A percentile compares a stretch with the other conserved stretches of the same genome.
Evolutionary conservation across 2,329 filamentous ascomycete species (phyloP).

Genomic region (Xylariaceae sp.): DNA sequence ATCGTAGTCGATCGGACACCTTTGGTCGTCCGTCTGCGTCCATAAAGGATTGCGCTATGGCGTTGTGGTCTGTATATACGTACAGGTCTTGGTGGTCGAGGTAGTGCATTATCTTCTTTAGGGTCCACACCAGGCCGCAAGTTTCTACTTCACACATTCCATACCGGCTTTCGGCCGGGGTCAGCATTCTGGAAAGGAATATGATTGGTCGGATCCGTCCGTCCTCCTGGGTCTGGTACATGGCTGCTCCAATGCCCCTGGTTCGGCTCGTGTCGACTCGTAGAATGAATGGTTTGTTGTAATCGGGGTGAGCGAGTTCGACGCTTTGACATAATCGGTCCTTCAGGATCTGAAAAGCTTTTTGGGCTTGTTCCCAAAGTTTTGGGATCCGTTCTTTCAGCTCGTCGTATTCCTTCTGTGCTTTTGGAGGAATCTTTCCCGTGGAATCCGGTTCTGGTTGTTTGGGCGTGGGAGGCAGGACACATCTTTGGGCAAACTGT

Average conservation of each 20-base stretch:
- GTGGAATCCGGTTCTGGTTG: background rate
- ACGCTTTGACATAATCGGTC: background rate
- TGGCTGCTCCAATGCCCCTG: background rate
- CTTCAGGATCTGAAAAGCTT: background rate
- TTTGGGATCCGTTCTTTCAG: background rate
- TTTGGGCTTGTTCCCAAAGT: background rate
- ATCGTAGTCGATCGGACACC: background rate
- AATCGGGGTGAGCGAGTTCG: background rate
- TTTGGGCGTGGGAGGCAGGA: background rate
- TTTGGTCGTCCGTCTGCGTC: background rate
- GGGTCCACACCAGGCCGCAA: background rate
- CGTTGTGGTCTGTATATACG: background rate
- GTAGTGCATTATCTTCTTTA: background rate
- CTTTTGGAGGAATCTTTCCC: too few species aligned
- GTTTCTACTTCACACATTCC: background rate
- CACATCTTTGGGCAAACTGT: background rate
- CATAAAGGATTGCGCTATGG: background rate
- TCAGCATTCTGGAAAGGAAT: background rate
- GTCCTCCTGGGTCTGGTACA: background rate
- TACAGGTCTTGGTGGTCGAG: background rate
- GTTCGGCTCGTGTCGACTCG: background rate
- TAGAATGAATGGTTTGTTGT: background rate
- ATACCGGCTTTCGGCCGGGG: background rate
- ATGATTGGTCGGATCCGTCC: background rate
- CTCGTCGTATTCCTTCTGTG: background rate